Evolutionary conservation across 768 basidiomycete species (phyloP).

Genomic region (Royoungia palumana): DNA sequence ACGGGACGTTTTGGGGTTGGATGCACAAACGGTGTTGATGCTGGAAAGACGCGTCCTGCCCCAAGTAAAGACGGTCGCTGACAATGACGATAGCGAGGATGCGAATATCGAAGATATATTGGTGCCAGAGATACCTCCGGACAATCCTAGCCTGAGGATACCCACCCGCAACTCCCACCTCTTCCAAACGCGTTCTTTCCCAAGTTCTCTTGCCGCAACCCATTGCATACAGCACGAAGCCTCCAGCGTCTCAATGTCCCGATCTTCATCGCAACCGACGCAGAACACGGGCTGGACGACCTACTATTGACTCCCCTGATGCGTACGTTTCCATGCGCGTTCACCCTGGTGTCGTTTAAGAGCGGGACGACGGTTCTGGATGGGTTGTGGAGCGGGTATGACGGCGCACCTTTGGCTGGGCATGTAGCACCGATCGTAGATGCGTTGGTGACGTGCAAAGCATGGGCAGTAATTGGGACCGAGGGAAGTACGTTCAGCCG

Average conservation of each 20-base stretch:
- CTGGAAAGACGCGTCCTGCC: conserved; percentile 29
- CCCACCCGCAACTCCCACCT: conserved; percentile 30
- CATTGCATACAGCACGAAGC: too few relatives aligned
- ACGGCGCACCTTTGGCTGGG: conserved; percentile 44
- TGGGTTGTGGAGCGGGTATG: conserved; percentile 41
- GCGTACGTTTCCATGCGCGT: conserved; percentile 38
- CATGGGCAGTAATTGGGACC: too few relatives aligned
- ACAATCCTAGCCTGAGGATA: conserved; percentile 20
- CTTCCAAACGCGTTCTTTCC: too few relatives aligned
- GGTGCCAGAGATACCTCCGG: conserved; percentile 11
- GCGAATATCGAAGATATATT: background rate
- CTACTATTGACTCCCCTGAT: conserved; percentile 39
- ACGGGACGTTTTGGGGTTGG: too few relatives aligned
- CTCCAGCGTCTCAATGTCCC: too few relatives aligned
- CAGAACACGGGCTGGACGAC: too few relatives aligned
- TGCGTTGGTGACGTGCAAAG: too few relatives aligned
- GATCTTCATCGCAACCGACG: too few relatives aligned
- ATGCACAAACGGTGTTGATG: conserved; percentile 42
- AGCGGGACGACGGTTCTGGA: conserved; percentile 30
- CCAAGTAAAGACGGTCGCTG: too few relatives aligned
- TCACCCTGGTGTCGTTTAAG: conserved; percentile 53
- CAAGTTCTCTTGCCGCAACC: too few relatives aligned
- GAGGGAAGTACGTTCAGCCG: conserved; percentile 73
- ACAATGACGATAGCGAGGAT: background rate
- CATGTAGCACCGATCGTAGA: conserved; percentile 53